Percentiles rank a stretch among this genome's conserved stretches.
phyloP scores from a whole-genome alignment of 495 filamentous ascomycete genomes.

The Chaetomidium leptoderma region DNA sequence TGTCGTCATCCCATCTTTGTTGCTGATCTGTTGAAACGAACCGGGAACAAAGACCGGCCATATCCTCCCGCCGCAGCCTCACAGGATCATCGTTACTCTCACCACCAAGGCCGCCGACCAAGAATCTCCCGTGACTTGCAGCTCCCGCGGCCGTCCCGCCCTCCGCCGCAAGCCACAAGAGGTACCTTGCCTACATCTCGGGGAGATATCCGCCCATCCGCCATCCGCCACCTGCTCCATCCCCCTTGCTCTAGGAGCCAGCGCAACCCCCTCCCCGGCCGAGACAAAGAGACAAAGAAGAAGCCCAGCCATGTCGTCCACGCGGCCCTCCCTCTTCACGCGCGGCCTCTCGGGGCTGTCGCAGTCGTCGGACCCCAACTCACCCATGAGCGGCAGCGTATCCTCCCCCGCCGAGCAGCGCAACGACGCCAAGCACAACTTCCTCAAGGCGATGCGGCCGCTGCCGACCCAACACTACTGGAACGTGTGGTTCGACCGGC shows the following conservation, averaged over 20 bases:
- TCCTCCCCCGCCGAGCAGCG: conserved; percentile 53
- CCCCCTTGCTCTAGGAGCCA: neutral
- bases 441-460: conserved; percentile 56
- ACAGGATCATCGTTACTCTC: conserved; percentile 6
- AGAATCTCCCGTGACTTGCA: neutral
- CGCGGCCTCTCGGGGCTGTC: conserved; percentile 50
- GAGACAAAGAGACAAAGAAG: neutral
- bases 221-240: neutral
- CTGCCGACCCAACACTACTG: conserved; percentile 58
- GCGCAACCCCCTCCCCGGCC: neutral
- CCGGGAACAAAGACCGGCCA: conserved; percentile 8
- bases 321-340: conserved; percentile 50
- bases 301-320: conserved; percentile 38
- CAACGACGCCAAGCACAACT: conserved; percentile 57
- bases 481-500: conserved; percentile 58
- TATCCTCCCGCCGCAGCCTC: conserved; percentile 6
- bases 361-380: conserved; percentile 48
- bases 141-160: neutral
- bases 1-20: conserved; percentile 1
- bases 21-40: conserved; percentile 9
- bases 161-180: neutral
- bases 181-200: neutral
- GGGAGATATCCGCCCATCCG: neutral
- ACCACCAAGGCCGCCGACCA: neutral
- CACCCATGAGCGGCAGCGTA: conserved; percentile 47